Evolutionary conservation across 202 grass and related monocot species (phyloP).

Genomic region (Brachypodium distachyon): DNA sequence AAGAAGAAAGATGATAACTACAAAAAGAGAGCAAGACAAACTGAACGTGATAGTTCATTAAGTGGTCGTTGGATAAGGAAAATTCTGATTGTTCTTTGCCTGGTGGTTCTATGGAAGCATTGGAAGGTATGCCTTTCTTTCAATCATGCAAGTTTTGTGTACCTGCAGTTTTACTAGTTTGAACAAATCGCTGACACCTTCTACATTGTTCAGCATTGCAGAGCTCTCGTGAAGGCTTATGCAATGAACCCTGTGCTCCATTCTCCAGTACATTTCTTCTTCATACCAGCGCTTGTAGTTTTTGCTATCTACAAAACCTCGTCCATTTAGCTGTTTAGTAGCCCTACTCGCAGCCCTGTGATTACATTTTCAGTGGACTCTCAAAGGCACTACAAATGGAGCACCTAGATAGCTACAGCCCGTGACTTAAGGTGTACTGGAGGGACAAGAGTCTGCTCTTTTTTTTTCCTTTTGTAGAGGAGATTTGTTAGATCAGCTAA

Average conservation of each 20-base stretch:
- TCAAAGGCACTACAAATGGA: not conserved
- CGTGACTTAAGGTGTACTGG: not conserved
- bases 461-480: not conserved
- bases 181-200: not conserved
- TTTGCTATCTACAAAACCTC: slow-evolving; percentile 67
- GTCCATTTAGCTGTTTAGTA: slow-evolving; percentile 27
- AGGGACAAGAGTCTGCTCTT: not conserved
- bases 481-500: not conserved
- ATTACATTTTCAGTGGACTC: not conserved
- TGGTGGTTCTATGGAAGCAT: slow-evolving; percentile 71
- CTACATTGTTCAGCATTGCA: slow-evolving; percentile 57
- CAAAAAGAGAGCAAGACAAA: slow-evolving; percentile 44
- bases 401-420: not conserved
- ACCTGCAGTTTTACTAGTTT: not conserved
- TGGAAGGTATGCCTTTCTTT: slow-evolving; percentile 48
- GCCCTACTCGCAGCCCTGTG: not conserved
- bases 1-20: slow-evolving; percentile 82
- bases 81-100: slow-evolving; percentile 43
- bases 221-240: slow-evolving; percentile 80
- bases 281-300: slow-evolving; percentile 52
- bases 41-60: slow-evolving; percentile 31
- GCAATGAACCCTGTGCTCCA: slow-evolving; percentile 81
- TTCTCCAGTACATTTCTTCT: slow-evolving; percentile 60
- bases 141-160: not conserved
- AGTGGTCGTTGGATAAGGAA: slow-evolving; percentile 73